A percentile compares a stretch with the other conserved stretches of the same genome.
These are phyloP conservation scores for Diaporthe capsici DNA, from an alignment of 2,329 filamentous ascomycete species.

Conservation along the genomic window DNA sequence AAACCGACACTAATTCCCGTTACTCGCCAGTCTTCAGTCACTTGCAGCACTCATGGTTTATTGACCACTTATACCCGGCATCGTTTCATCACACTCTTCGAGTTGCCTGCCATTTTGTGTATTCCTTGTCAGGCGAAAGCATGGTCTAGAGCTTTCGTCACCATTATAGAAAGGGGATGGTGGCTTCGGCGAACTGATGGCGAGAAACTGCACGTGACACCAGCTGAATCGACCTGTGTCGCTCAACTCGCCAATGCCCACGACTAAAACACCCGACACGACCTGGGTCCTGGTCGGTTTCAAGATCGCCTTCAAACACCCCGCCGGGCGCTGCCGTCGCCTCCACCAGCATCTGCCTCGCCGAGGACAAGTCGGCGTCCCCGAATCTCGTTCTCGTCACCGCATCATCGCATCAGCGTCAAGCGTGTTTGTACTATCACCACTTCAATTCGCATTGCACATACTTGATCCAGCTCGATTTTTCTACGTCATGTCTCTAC, in stretches of 20 bases:
- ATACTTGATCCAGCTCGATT: constrained; percentile 31
- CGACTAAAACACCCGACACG: not conserved
- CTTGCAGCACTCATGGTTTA: constrained; percentile 22
- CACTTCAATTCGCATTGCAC: constrained; percentile 41
- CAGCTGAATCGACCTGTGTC: not conserved
- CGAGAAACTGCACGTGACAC: not conserved
- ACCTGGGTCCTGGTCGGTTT: constrained; percentile 10
- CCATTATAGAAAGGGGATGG: constrained; percentile 29
- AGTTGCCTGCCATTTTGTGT: not conserved
- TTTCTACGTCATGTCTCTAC: constrained; percentile 29
- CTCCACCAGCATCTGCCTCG: not conserved
- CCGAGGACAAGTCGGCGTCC: constrained; percentile 3
- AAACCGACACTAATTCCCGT: constrained; percentile 35
- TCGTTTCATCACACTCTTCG: constrained; percentile 30
- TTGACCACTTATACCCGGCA: constrained; percentile 37
- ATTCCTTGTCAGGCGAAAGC: constrained; percentile 27
- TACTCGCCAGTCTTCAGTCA: constrained; percentile 3
- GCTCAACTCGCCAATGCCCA: not conserved
- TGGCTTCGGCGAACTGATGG: not conserved
- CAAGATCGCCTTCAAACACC: not conserved
- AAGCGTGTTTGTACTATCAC: constrained; percentile 27
- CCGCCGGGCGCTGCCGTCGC: constrained; percentile 9
- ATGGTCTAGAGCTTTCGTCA: constrained; percentile 27
- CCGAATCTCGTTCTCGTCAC: not conserved
- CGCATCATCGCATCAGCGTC: constrained; percentile 30